Evolutionary conservation across 257 asterid genomes (phyloP), one percentile per base, ranked within the genome.

Genomic region (Sherardia arvensis): DNA sequence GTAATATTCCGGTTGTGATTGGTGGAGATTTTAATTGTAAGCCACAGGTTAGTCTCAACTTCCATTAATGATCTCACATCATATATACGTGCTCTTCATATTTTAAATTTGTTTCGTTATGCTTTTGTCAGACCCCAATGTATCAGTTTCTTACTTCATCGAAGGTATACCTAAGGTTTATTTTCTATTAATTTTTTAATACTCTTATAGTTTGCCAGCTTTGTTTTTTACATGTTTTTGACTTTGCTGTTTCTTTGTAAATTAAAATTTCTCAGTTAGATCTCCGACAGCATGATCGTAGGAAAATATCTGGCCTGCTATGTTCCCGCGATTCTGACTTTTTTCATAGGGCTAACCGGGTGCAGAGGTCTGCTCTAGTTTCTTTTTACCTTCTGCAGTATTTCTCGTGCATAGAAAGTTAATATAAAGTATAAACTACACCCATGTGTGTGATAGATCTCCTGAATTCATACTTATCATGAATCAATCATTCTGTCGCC

Each of bases 21-120:
- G 71, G 82, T 38, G 98, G 96, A 72, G 96, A 87, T 72, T 66
- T 87, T 10, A 91, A 91, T 77, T 83, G 90, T 72, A 70, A 84
- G 69, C 97, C 97, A 28, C 86, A 78, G 89, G 95, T 85, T 62
- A 68, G 65, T 65, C 66, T 20, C 45, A 47, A 27, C 11, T 47
- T 27, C 45, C 18, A 36, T 5, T 36, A 59, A 62, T 23, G 66
- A 20, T 64, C 62, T 40, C 22, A 34, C 22, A 43, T 20, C 36
- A 22, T 64, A 14, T 64, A 14, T 11, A 30, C 17, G 32, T n/a
- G 23, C 28, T 34, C 54, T 32, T 36, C 67, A 47, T 55, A 43
- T 69, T 68, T 73, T 65, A 53, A 59, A 65, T 40, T 55, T 54
- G 72, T 68, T 70, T 58, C 43, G 21, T 34, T 61, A 62, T 73